Conservation (phyloP, 257 asterid species). For the Plantago elongata region DNA sequence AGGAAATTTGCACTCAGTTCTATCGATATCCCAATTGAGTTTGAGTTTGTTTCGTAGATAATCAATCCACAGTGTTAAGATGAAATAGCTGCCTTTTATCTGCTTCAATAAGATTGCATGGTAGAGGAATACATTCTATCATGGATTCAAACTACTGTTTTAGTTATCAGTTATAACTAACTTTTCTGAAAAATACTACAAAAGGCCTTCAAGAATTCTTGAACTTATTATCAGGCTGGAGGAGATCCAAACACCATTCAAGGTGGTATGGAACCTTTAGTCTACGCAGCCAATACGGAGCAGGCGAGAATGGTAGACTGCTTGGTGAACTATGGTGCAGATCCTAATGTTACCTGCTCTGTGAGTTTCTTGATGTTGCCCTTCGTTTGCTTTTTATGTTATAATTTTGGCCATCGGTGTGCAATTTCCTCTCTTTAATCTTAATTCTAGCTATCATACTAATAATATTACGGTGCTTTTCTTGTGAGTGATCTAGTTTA, state of each 20-base stretch:
- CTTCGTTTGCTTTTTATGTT: neutral
- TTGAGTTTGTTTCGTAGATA: neutral
- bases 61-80: no score
- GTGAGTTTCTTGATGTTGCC: constrained; percentile 7
- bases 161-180: no score
- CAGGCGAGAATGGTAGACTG: constrained; percentile 7
- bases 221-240: constrained; percentile 15
- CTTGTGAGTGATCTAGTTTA: no score
- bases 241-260: constrained; percentile 17
- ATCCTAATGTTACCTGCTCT: constrained; percentile 4
- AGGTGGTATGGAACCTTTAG: constrained; percentile 18
- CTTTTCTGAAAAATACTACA: no score
- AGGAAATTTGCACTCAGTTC: neutral
- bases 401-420: neutral
- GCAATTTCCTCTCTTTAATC: no score
- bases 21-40: neutral
- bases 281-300: constrained; percentile 11
- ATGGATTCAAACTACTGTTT: no score
- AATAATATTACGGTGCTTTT: no score
- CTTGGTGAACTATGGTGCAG: constrained; percentile 15
- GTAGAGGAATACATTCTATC: no score
- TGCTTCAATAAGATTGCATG: no score
- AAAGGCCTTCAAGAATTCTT: neutral
- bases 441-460: no score
- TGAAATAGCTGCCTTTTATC: no score